Conservation (phyloP, 2,329 filamentous ascomycete species). For the Byssochlamys sp. region DNA sequence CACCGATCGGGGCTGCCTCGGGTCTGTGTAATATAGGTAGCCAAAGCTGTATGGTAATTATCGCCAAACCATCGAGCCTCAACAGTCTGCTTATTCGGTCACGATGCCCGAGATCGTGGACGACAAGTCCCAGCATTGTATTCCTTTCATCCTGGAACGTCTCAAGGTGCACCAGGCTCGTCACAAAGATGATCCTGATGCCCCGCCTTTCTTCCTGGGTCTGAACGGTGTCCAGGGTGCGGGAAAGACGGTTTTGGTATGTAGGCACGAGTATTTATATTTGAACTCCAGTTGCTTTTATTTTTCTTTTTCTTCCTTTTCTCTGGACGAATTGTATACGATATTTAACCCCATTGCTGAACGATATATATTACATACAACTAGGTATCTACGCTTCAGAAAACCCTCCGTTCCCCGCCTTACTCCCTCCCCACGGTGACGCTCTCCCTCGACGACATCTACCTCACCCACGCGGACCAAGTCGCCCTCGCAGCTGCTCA, state of each 20-base stretch:
- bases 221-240: slow-evolving; percentile 86
- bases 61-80: too few relatives aligned
- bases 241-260: slow-evolving; percentile 78
- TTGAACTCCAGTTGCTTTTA: too few relatives aligned
- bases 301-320: too few relatives aligned
- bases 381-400: slow-evolving; percentile 53
- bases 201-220: slow-evolving; percentile 69
- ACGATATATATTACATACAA: neutral
- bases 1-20: neutral
- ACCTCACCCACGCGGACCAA: slow-evolving; percentile 64
- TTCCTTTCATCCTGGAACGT: slow-evolving; percentile 63
- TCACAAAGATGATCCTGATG: slow-evolving; percentile 22
- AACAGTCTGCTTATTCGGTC: neutral
- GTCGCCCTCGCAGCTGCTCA: slow-evolving; percentile 54
- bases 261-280: neutral
- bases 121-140: slow-evolving; percentile 68
- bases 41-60: neutral
- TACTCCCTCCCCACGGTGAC: slow-evolving; percentile 58
- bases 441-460: slow-evolving; percentile 82
- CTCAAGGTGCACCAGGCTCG: slow-evolving; percentile 44
- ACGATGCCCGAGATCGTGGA: slow-evolving; percentile 52
- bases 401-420: slow-evolving; percentile 48
- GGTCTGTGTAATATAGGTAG: neutral
- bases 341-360: neutral
- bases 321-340: too few relatives aligned